Base-by-base conservation (phyloP, 2,329 filamentous ascomycete species). In the Elsinoe batatas region DNA sequence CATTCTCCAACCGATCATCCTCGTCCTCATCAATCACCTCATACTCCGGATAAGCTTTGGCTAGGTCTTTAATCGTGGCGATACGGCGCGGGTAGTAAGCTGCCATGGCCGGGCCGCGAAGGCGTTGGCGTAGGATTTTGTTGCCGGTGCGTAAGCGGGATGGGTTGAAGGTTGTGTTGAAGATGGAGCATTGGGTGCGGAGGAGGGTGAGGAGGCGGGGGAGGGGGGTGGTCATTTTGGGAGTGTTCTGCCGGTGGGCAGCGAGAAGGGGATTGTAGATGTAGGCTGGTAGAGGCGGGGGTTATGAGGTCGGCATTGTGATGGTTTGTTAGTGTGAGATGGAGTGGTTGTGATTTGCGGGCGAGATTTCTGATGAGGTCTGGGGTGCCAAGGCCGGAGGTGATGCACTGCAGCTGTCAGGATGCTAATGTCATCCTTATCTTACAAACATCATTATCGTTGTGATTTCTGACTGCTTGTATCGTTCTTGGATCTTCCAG, bases 161-260 rank as follows among this genome's bases (percentile, higher is more conserved):
- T 22, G 93, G 93, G 73, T 98, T 98, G 77, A 84, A 97, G 54
- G 85, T 91, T 51, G 87, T 88, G 66, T 84, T 85, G 77, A 97
- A 98, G 74, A 97, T 82, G 69, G 84, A 82, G 79, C 89, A 95
- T 85, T 91, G 90, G 67, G 81, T 80, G 91, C 96, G 64, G 32
- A 55, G 12, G 18, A 55, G 32, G 12, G 44, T 26, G 10, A 18
- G 51, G 35, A 54, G 35, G 26, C 51, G 51, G 35, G 51, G 15
- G 51, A 54, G 51, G 26, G 46, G 32, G 26, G 51, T 57, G 37
- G 58, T 46, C 20, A 53, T 42, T 33, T 8, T 65, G 44, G 64
- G 53, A 46, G 32, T 42, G 33, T 37, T 5, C 11, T 13, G 1
- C 11, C 1, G 33, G 15, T 7, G 15, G 11, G 35, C 5, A 30